Conservation (phyloP, 2,329 filamentous ascomycete species). For the Rhexocercosporidium sp. region DNA sequence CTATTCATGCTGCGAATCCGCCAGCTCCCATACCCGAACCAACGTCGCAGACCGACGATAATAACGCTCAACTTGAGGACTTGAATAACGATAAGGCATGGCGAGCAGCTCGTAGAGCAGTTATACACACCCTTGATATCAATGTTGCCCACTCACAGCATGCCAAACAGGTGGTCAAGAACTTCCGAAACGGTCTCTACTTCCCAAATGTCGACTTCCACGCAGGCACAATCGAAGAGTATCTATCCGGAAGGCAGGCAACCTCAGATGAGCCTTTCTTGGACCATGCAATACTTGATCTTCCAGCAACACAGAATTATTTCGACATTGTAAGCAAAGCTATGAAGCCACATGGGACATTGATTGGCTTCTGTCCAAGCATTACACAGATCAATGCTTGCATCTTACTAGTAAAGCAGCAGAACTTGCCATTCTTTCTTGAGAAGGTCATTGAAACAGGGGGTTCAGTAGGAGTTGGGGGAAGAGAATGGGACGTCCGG, state of each 20-base stretch:
- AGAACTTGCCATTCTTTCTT: conserved; percentile 58
- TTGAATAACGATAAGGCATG: conserved; percentile 31
- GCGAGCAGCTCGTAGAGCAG: conserved; percentile 58
- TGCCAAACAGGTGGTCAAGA: conserved; percentile 67
- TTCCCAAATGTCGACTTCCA: conserved; percentile 75
- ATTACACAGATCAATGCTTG: conserved; percentile 78
- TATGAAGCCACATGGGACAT: conserved; percentile 65
- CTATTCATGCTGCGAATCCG: conserved; percentile 75
- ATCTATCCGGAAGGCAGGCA: conserved; percentile 59
- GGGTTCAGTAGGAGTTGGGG: conserved; percentile 53
- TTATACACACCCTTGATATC: conserved; percentile 78
- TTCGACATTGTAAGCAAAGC: conserved; percentile 58
- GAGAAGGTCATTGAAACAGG: conserved; percentile 66
- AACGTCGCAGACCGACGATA: background rate
- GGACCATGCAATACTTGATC: conserved; percentile 73
- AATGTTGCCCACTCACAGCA: conserved; percentile 65
- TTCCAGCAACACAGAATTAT: conserved; percentile 65
- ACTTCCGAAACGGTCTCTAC: conserved; percentile 75
- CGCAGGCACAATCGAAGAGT: conserved; percentile 67
- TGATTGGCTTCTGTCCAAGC: conserved; percentile 77
- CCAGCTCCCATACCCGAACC: conserved; percentile 49
- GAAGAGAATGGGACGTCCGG: conserved; percentile 68
- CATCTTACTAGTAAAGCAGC: conserved; percentile 57
- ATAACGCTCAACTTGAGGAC: background rate
- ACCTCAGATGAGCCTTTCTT: conserved; percentile 63